Evolutionary conservation across 176 grass and related monocot genomes (phyloP).

Genomic region (barley (Hordeum vulgare)): MorexV3_pseudomolecules_assembly NC_058520.1:455502314-455502813

Average conservation of each 20-base stretch:
- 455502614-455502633: slow-evolving; percentile 48
- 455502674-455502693: slow-evolving; percentile 62
- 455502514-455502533: background rate
- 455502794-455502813: background rate
- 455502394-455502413: slow-evolving; percentile 2
- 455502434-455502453: background rate
- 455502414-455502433: background rate
- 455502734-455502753: slow-evolving; percentile 35
- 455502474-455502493: no score
- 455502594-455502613: slow-evolving; percentile 54
- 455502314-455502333: background rate
- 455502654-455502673: slow-evolving; percentile 32
- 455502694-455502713: slow-evolving; percentile 45
- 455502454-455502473: background rate
- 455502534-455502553: slow-evolving; percentile 2
- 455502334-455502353: background rate
- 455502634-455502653: slow-evolving; percentile 39
- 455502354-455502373: background rate
- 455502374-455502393: background rate
- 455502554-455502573: slow-evolving; percentile 67
- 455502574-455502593: slow-evolving; percentile 60
- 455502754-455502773: slow-evolving; percentile 87
- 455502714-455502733: slow-evolving; percentile 88
- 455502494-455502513: background rate
- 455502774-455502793: slow-evolving; percentile 55